Conservation (phyloP, 108 stramenopile genomes). For the Hondaea fermentalgiana region DNA sequence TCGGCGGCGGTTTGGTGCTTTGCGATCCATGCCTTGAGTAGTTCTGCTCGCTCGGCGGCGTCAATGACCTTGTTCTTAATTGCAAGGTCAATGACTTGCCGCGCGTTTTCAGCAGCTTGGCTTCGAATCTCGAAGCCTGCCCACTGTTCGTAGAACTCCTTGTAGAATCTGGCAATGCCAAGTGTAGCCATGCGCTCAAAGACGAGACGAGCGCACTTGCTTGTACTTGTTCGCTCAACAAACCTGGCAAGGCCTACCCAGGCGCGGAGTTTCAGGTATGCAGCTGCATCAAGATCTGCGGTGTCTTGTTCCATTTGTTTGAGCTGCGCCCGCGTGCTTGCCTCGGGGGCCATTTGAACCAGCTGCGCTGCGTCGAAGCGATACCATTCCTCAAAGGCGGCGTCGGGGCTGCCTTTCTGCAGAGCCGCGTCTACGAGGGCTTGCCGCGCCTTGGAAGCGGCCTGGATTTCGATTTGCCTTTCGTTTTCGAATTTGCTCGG, state of each 20-base stretch:
- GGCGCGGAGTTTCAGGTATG: background rate
- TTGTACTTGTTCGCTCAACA: background rate
- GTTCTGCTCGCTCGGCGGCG: background rate
- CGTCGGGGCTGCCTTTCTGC: background rate
- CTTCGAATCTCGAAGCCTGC: background rate
- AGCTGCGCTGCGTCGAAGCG: background rate
- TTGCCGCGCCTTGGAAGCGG: background rate
- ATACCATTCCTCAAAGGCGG: background rate
- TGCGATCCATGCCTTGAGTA: background rate
- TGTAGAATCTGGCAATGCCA: background rate
- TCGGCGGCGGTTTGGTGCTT: background rate
- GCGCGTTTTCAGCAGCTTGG: background rate
- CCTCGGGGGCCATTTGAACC: background rate
- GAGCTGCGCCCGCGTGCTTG: background rate
- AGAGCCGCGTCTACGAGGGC: background rate
- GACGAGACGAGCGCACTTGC: constrained; percentile 1
- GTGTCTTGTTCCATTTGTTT: background rate
- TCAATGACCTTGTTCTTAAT: background rate
- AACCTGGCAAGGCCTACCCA: background rate
- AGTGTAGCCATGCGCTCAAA: background rate
- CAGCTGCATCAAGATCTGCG: background rate
- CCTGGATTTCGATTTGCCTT: background rate
- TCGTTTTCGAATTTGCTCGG: background rate
- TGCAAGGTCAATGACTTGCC: background rate
- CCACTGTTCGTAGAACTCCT: background rate